Percentiles rank a stretch among this genome's conserved stretches.
Evolutionary conservation across 441 rosid species (phyloP).

Genomic region (Hura crepitans): DNA sequence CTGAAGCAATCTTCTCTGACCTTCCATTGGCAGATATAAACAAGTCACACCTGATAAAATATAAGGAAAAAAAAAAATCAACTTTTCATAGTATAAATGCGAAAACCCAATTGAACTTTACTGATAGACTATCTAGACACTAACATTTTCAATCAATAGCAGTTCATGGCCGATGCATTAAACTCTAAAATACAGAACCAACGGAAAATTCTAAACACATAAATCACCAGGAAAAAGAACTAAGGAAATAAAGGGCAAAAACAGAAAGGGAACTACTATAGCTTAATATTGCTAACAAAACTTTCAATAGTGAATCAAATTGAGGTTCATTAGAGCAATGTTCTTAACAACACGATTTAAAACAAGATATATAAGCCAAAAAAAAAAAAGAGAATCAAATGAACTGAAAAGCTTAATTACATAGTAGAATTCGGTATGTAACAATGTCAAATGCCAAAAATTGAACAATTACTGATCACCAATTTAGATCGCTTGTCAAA

Average conservation of each 20-base stretch:
- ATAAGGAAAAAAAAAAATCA: background rate
- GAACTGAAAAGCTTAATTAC: background rate
- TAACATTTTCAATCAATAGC: background rate
- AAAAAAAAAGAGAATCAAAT: background rate
- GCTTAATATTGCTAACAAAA: background rate
- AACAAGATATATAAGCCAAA: background rate
- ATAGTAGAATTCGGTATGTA: background rate
- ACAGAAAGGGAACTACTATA: background rate
- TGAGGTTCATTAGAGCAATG: background rate
- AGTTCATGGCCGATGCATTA: background rate
- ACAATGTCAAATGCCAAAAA: constrained; percentile 11
- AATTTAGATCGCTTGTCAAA: constrained; percentile 18
- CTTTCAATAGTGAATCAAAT: background rate
- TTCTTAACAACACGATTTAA: background rate
- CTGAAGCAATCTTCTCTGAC: constrained; percentile 83
- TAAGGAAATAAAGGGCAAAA: background rate
- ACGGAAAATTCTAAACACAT: background rate
- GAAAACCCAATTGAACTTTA: constrained; percentile 11
- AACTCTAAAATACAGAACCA: background rate
- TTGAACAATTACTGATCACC: background rate
- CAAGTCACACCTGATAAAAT: constrained; percentile 71
- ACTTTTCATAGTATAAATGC: constrained; percentile 7
- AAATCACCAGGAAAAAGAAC: background rate
- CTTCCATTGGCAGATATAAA: constrained; percentile 75
- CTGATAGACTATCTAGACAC: background rate